Percentiles rank a stretch among this genome's conserved stretches.
Evolutionary conservation across 345 rosid genomes (phyloP).

Genomic region (Euphorbia peplus): DNA sequence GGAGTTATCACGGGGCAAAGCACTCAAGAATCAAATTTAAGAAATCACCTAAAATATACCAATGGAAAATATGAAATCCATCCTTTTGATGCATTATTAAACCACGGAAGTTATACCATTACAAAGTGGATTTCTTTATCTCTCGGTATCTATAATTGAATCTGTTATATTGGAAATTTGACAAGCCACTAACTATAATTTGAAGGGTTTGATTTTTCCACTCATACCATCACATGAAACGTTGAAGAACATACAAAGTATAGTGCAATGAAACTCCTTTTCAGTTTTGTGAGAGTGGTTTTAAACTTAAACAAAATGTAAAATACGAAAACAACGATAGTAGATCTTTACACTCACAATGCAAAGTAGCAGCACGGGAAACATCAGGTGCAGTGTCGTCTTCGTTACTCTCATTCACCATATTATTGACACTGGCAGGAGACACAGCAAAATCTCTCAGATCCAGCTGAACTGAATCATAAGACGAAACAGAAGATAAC

Average conservation of each 20-base stretch:
- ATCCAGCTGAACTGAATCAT: slow-evolving; percentile 31
- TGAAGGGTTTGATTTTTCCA: background rate
- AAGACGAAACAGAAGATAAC: slow-evolving; percentile 34
- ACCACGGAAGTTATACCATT: background rate
- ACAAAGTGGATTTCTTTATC: background rate
- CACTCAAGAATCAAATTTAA: background rate
- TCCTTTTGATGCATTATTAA: background rate
- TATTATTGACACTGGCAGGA: slow-evolving; percentile 29
- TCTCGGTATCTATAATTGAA: background rate
- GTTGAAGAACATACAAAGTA: background rate
- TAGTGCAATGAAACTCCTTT: background rate
- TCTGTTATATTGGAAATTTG: background rate
- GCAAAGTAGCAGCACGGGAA: slow-evolving; percentile 23
- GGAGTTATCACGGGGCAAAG: background rate
- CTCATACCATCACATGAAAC: background rate
- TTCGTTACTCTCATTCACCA: slow-evolving; percentile 25
- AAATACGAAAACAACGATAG: background rate
- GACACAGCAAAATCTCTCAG: slow-evolving; percentile 20
- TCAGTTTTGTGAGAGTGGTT: background rate
- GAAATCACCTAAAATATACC: background rate
- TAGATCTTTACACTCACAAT: slow-evolving; percentile 10
- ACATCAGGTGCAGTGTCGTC: slow-evolving; percentile 18
- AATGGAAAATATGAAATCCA: background rate
- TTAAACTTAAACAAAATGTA: background rate
- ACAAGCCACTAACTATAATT: background rate